Evolutionary conservation across 108 stramenopile genomes (phyloP), one percentile per base, ranked within the genome.

Genomic region (Skeletonema grethae): DNA sequence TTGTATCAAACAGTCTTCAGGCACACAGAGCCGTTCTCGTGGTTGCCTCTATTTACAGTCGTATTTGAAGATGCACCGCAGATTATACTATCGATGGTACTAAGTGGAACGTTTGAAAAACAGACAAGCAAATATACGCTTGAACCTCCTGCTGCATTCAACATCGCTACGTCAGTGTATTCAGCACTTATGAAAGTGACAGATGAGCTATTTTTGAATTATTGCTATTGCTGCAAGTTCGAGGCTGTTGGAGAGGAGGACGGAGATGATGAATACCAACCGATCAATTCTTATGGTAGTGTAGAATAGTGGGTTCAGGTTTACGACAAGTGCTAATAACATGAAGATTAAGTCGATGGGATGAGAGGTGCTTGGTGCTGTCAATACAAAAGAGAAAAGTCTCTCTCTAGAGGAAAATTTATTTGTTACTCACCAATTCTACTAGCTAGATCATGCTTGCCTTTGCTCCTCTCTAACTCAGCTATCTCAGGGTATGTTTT

Each of bases 151-250:
- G 34, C 67, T 28, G 65, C 38, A 22, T 74, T 74, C n/a, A 74
- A 74, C 35, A 74, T 74, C 45, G 57, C 73, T 0, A 74, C 73
- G 32, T 74, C 73, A 0, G 66, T 67, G 24, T 74, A 74, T 41
- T 59, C 38, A 4, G 73, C 73, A 9, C 20, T 74, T 53, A 68
- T 74, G 24, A 69, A 74, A 25, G 58, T 74, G 22, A 57, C 57
- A 2, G 65, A 39, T 7, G 66, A 67, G 36, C 11, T 74, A 0
- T 71, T 71, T 38, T 31, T 71, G 39, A 71, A 71, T 63, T 20
- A 71, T 53, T 71, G 70, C 39, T 71, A 71, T 20, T 71, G 70
- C 28, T 71, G 70, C 61, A 50, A 50, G 0, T 71, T 71, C 29
- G 57, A 34, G 41, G 59, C 70, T 15, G 46, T 25, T 7, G 70